phyloP scores from a whole-genome alignment of 345 rosid species.

The Citrus hindsii region DNA sequence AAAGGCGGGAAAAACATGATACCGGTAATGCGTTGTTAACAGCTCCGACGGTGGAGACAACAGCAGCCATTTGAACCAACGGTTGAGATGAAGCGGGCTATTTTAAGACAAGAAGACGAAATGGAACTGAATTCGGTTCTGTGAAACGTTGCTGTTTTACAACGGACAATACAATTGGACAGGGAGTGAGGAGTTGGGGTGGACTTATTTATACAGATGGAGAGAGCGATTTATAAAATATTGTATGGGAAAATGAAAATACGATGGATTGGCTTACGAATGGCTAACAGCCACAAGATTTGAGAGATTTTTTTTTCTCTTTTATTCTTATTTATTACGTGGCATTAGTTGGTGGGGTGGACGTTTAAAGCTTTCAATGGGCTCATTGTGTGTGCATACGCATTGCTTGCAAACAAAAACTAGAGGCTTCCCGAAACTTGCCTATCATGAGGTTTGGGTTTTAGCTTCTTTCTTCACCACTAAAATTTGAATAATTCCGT shows the following conservation, averaged over 20 bases:
- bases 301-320: no score
- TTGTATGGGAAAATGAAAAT: background rate
- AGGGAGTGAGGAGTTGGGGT: background rate
- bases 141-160: background rate
- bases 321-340: constrained; percentile 10
- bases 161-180: background rate
- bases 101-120: constrained; percentile 21
- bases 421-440: constrained; percentile 29
- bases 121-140: constrained; percentile 3
- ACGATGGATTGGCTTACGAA: constrained; percentile 9
- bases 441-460: constrained; percentile 1
- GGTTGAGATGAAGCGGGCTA: background rate
- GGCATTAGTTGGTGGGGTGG: constrained; percentile 20
- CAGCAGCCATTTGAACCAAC: constrained; percentile 34
- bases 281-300: constrained; percentile 27
- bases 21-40: constrained; percentile 35
- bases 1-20: constrained; percentile 28
- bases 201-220: constrained; percentile 4
- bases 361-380: constrained; percentile 1
- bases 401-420: constrained; percentile 13
- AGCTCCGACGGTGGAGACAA: constrained; percentile 36
- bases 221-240: background rate
- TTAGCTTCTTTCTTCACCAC: constrained; percentile 9
- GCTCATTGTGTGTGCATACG: background rate
- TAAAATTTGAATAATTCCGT: background rate